Evolutionary conservation across 1,284 basidiomycete species (phyloP).

Genomic region (Tetrapyrgos nigripes): DNA sequence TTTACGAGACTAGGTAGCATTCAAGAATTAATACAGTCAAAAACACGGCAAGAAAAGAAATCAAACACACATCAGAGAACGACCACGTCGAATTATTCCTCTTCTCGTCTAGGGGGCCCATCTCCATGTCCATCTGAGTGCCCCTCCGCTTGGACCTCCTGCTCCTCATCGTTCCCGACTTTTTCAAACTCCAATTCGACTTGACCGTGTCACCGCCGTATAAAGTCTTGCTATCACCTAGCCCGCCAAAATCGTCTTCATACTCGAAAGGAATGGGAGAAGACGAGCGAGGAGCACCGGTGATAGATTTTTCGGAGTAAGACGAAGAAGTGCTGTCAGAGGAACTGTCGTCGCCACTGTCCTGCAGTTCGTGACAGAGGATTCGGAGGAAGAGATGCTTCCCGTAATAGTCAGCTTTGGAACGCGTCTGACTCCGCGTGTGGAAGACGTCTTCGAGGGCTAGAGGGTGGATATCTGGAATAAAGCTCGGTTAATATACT

Average conservation of each 20-base stretch:
- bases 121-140: conserved; percentile 2
- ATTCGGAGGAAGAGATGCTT: conserved; percentile 74
- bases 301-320: conserved; percentile 32
- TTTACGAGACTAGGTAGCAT: conserved; percentile 20
- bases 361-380: conserved; percentile 58
- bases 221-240: conserved; percentile 24
- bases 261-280: conserved; percentile 41
- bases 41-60: not conserved
- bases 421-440: conserved; percentile 60
- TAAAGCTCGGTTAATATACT: not conserved
- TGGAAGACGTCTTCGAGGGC: conserved; percentile 75
- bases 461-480: conserved; percentile 68
- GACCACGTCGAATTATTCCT: not conserved
- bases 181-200: conserved; percentile 4
- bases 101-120: not conserved
- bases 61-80: not conserved
- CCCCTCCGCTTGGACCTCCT: not conserved
- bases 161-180: conserved; percentile 2
- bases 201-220: conserved; percentile 10
- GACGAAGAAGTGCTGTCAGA: conserved; percentile 11
- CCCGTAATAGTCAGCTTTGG: conserved; percentile 74
- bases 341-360: conserved; percentile 32
- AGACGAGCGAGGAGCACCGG: conserved; percentile 50
- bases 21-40: not conserved
- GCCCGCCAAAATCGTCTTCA: conserved; percentile 24